Conservation (phyloP, 2,329 filamentous ascomycete genomes). For the Alternaria incomplexa region DNA sequence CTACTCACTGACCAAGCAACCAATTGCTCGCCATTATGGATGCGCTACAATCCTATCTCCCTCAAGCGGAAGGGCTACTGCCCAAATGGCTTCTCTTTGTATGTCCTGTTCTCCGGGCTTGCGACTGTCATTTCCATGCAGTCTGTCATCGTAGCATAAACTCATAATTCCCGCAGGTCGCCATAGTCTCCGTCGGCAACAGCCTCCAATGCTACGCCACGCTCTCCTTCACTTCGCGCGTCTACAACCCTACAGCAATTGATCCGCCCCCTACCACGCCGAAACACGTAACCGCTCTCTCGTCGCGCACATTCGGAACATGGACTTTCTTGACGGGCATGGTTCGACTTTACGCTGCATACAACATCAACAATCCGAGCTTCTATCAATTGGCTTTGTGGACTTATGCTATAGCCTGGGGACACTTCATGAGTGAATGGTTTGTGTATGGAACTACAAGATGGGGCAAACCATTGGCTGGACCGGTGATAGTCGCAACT, state of each 20-base stretch:
- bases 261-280: slow-evolving; percentile 46
- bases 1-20: background rate
- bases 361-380: slow-evolving; percentile 73
- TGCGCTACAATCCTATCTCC: slow-evolving; percentile 49
- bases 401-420: slow-evolving; percentile 79
- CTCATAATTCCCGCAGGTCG: slow-evolving; percentile 64
- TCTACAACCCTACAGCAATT: slow-evolving; percentile 73
- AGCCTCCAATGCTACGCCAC: slow-evolving; percentile 83
- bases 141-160: background rate
- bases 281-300: slow-evolving; percentile 72
- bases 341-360: slow-evolving; percentile 82
- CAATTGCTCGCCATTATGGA: slow-evolving; percentile 30
- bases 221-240: slow-evolving; percentile 79
- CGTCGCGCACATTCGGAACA: slow-evolving; percentile 81
- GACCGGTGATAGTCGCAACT: slow-evolving; percentile 64
- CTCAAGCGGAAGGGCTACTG: slow-evolving; percentile 58
- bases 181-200: slow-evolving; percentile 82
- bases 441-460: slow-evolving; percentile 77
- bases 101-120: slow-evolving; percentile 31
- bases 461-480: slow-evolving; percentile 64
- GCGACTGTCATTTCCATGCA: background rate
- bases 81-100: slow-evolving; percentile 72
- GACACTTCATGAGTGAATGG: slow-evolving; percentile 70
- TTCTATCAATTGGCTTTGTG: slow-evolving; percentile 82
- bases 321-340: slow-evolving; percentile 83